These are phyloP conservation scores for Aegilops tauschii DNA, from an alignment of 176 grass and related monocot species.

Conservation along the genomic window DNA sequence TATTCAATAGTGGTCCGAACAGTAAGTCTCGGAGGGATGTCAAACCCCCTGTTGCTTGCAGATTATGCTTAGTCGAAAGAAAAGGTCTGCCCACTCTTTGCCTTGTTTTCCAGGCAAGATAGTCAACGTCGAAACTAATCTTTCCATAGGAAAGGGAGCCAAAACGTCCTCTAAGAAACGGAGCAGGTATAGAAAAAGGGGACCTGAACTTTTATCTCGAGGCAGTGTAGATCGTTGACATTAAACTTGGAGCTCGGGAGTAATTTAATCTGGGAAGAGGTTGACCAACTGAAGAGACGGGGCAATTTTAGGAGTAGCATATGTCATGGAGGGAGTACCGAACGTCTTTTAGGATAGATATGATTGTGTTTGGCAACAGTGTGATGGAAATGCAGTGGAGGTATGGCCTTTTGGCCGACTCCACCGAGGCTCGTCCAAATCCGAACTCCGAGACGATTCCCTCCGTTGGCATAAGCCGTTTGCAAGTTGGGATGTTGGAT, in stretches of 20 bases:
- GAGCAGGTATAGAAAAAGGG: no score
- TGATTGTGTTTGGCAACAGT: neutral
- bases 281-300: slow-evolving; percentile 26
- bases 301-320: neutral
- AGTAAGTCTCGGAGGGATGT: no score
- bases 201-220: no score
- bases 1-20: no score
- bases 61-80: no score
- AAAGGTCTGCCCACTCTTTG: no score
- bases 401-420: slow-evolving; percentile 29
- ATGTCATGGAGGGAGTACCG: neutral
- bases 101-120: no score
- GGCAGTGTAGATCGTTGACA: no score
- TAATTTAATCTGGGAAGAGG: neutral
- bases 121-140: no score
- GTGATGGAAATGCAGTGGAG: neutral
- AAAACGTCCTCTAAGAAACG: no score
- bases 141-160: no score
- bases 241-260: neutral
- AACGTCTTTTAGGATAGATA: neutral
- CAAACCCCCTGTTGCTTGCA: no score
- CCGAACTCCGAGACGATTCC: slow-evolving; percentile 6
- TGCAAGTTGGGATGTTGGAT: slow-evolving; percentile 15
- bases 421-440: slow-evolving; percentile 1
- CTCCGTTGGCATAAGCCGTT: neutral